Evolutionary conservation across 768 basidiomycete genomes (phyloP).

Genomic region (Leccinum longicurvipes): DNA sequence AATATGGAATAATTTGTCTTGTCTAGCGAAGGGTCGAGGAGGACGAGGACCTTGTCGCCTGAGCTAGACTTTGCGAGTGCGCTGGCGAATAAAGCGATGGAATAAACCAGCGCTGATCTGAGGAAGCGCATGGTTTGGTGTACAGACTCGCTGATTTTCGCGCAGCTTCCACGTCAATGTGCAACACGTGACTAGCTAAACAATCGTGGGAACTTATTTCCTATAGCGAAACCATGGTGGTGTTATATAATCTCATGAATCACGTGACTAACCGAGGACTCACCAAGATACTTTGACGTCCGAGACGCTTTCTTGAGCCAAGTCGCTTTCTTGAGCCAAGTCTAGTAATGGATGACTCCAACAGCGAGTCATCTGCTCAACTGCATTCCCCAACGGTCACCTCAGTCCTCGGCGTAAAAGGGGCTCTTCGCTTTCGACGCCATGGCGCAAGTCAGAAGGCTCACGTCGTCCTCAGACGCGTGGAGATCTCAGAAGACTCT

Average conservation of each 20-base stretch:
- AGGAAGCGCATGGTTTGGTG: conserved; percentile 29
- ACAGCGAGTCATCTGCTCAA: conserved; percentile 33
- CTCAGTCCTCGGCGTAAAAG: conserved; percentile 61
- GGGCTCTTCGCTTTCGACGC: conserved; percentile 58
- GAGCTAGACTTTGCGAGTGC: conserved; percentile 66
- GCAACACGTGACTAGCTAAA: not conserved
- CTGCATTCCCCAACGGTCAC: conserved; percentile 37
- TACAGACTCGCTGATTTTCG: too few species aligned
- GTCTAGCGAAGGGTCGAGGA: conserved; percentile 71
- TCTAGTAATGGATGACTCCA: conserved; percentile 40
- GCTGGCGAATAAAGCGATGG: conserved; percentile 26
- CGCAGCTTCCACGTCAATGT: not conserved
- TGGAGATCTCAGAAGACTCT: conserved; percentile 45
- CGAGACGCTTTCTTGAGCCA: too few species aligned
- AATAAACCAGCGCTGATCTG: conserved; percentile 24
- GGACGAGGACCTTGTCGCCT: conserved; percentile 78
- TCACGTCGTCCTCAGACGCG: conserved; percentile 65
- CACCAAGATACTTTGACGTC: too few species aligned
- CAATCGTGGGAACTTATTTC: too few species aligned
- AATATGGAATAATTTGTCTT: conserved; percentile 75
- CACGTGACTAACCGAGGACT: too few species aligned
- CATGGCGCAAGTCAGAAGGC: conserved; percentile 67
- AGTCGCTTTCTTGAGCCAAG: too few species aligned
- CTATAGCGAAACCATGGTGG: too few species aligned
- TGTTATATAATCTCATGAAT: too few species aligned